phyloP scores from a whole-genome alignment of 345 rosid genomes.

The Durio zibethinus region DNA sequence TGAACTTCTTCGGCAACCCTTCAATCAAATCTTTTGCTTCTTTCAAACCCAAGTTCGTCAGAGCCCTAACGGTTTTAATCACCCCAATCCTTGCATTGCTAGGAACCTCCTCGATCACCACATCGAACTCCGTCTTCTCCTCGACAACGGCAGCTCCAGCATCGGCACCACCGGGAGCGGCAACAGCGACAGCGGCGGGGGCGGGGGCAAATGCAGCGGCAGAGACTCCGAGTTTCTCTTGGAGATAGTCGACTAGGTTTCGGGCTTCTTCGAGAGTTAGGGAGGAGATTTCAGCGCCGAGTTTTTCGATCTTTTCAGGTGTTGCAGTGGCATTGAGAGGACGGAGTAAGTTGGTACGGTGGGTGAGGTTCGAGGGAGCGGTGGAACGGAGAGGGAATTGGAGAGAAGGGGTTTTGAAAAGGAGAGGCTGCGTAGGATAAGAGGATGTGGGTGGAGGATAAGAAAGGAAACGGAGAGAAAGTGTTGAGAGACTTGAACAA shows the following conservation, averaged over 20 bases:
- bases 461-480: conserved; percentile 35
- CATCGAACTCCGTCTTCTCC: conserved; percentile 86
- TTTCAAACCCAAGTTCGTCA: conserved; percentile 78
- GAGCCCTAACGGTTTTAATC: conserved; percentile 75
- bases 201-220: conserved; percentile 77
- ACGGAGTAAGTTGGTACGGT: conserved; percentile 46
- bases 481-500: conserved; percentile 21
- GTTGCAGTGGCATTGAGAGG: conserved; percentile 60
- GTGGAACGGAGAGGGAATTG: conserved; percentile 42
- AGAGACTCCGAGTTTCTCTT: conserved; percentile 82
- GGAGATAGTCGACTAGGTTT: conserved; percentile 68
- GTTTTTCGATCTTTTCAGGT: conserved; percentile 66
- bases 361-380: conserved; percentile 25
- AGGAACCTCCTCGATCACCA: conserved; percentile 75
- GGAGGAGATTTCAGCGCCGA: conserved; percentile 57
- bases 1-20: conserved; percentile 89
- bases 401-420: conserved; percentile 24
- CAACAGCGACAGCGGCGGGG: conserved; percentile 44
- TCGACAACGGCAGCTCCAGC: conserved; percentile 40
- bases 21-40: conserved; percentile 84
- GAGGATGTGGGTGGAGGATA: conserved; percentile 19
- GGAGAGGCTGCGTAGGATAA: conserved; percentile 14
- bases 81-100: conserved; percentile 67
- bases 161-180: conserved; percentile 13
- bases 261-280: conserved; percentile 86